Evolutionary conservation across 1,284 basidiomycete genomes (phyloP).

Genomic region (Tilletiopsis washingtonensis): DNA sequence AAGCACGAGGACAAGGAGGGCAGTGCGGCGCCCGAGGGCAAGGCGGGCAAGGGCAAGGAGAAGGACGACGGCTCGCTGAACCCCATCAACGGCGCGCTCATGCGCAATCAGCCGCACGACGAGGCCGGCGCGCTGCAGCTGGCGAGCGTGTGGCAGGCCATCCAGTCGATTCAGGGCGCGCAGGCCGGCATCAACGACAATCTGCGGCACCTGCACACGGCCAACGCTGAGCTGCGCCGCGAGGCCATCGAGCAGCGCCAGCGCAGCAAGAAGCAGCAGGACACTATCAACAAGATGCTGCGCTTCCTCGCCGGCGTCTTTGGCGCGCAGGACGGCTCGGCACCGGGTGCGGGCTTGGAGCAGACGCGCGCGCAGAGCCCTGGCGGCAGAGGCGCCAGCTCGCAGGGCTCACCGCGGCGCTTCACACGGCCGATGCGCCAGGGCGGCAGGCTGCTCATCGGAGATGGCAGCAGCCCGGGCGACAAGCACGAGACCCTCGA

Average conservation of each 20-base stretch:
- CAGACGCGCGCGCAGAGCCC: constrained; percentile 47
- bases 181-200: constrained; percentile 83
- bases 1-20: constrained; percentile 40
- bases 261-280: constrained; percentile 80
- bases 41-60: constrained; percentile 41
- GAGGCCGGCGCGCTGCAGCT: constrained; percentile 30
- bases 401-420: too few species aligned
- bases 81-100: constrained; percentile 5
- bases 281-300: constrained; percentile 93
- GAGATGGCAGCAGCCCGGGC: constrained; percentile 2
- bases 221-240: constrained; percentile 85
- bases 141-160: constrained; percentile 62
- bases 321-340: constrained; percentile 60
- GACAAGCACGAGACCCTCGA: not conserved
- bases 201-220: constrained; percentile 75
- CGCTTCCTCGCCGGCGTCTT: constrained; percentile 90
- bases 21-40: constrained; percentile 7
- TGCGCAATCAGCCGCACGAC: constrained; percentile 8
- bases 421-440: constrained; percentile 59
- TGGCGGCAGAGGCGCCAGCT: constrained; percentile 54
- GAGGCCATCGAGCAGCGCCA: constrained; percentile 73
- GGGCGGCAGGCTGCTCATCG: constrained; percentile 5
- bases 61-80: constrained; percentile 13
- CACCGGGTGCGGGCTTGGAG: constrained; percentile 1
- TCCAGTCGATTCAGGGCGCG: constrained; percentile 80